Conservation (phyloP, 2,329 filamentous ascomycete species). For the Aspergillus sp. region DNA sequence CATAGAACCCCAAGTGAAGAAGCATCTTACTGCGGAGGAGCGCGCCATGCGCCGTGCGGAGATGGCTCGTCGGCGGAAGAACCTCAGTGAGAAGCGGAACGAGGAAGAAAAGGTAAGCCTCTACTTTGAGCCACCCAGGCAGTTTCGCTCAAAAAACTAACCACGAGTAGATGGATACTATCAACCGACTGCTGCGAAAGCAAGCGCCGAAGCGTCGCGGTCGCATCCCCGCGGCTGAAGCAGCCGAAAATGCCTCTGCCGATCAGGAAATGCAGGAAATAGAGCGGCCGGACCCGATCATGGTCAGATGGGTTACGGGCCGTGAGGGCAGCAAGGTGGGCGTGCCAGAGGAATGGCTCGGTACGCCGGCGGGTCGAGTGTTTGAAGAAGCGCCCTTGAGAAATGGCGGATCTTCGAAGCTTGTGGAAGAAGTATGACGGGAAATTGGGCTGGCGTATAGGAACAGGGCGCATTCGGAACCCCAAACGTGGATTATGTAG, state of each 20-base stretch:
- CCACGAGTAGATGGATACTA: slow-evolving; percentile 59
- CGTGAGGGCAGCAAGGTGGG: slow-evolving; percentile 40
- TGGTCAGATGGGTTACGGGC: slow-evolving; percentile 46
- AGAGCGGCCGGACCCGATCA: slow-evolving; percentile 42
- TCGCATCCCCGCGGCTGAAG: slow-evolving; percentile 46
- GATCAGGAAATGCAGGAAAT: slow-evolving; percentile 36
- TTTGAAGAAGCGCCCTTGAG: slow-evolving; percentile 29
- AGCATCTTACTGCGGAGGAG: slow-evolving; percentile 70
- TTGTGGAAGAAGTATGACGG: slow-evolving; percentile 39
- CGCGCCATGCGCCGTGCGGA: slow-evolving; percentile 70
- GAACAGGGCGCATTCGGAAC: slow-evolving; percentile 13
- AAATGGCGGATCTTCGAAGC: slow-evolving; percentile 21
- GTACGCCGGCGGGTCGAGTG: slow-evolving; percentile 38
- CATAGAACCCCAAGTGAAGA: slow-evolving; percentile 67
- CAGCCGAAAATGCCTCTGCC: slow-evolving; percentile 40
- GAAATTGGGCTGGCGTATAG: background rate
- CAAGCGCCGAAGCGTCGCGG: slow-evolving; percentile 60
- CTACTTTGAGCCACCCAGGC: background rate
- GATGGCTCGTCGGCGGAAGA: slow-evolving; percentile 71
- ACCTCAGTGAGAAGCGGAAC: slow-evolving; percentile 72
- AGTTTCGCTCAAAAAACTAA: background rate
- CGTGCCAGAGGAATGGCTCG: slow-evolving; percentile 49
- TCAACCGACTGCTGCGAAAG: slow-evolving; percentile 65
- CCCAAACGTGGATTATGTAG: background rate
- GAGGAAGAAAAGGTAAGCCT: slow-evolving; percentile 68